Evolutionary conservation across 306 rosid species (phyloP).

Genomic region (Styphnolobium japonicum): DNA sequence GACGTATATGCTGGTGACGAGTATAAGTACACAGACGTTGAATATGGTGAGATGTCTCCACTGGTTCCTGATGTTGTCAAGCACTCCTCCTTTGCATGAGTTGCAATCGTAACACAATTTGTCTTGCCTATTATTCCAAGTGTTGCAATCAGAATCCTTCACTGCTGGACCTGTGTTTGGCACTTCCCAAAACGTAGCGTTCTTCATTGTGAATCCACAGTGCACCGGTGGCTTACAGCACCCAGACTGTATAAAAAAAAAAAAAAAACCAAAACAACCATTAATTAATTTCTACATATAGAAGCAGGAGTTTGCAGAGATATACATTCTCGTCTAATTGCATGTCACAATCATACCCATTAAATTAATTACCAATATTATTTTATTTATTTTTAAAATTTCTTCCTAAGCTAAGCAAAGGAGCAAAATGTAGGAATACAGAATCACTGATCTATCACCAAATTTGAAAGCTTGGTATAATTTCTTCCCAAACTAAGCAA

Average conservation of each 20-base stretch:
- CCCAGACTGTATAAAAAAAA: slow-evolving; percentile 43
- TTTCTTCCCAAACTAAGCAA: too few relatives aligned
- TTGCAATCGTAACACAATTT: slow-evolving; percentile 62
- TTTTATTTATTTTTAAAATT: too few relatives aligned
- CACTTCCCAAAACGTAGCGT: slow-evolving; percentile 54
- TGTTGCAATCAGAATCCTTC: slow-evolving; percentile 44
- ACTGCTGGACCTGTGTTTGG: slow-evolving; percentile 38
- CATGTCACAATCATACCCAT: too few relatives aligned
- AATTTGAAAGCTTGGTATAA: neutral
- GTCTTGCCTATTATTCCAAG: slow-evolving; percentile 48
- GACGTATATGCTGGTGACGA: slow-evolving; percentile 44
- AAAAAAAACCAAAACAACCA: neutral
- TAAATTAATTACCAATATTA: too few relatives aligned
- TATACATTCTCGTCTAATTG: too few relatives aligned
- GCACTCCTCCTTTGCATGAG: slow-evolving; percentile 72
- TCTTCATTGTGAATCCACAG: slow-evolving; percentile 60
- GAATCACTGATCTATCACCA: too few relatives aligned
- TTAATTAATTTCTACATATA: neutral
- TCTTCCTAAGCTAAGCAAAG: too few relatives aligned
- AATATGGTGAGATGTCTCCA: slow-evolving; percentile 60
- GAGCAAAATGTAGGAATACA: too few relatives aligned
- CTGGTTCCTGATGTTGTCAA: slow-evolving; percentile 48
- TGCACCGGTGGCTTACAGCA: slow-evolving; percentile 72
- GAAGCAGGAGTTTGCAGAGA: too few relatives aligned
- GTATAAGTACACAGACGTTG: slow-evolving; percentile 34